These are phyloP conservation scores for Coemansia sp. DNA, from an alignment of 192 early-diverging fungal species.

Conservation along the genomic window DNA sequence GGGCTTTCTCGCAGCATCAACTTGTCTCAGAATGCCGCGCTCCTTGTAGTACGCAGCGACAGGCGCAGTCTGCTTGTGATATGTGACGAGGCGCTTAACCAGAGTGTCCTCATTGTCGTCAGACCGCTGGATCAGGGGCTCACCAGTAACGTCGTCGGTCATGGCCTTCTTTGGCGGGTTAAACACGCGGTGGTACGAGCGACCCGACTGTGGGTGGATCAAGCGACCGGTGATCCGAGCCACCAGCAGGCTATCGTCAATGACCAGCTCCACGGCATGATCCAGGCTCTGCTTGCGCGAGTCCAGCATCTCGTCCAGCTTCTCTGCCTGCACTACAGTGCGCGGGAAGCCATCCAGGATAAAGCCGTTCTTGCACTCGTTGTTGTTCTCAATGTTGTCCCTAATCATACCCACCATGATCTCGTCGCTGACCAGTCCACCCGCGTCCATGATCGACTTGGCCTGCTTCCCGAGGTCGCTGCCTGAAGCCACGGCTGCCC, in stretches of 20 bases:
- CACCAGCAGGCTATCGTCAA: conserved; percentile 93
- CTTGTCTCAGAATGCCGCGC: conserved; percentile 88
- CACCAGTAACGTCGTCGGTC: conserved; percentile 96
- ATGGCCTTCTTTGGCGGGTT: conserved; percentile 90
- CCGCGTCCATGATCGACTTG: conserved; percentile 99
- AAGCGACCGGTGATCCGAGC: conserved; percentile 96
- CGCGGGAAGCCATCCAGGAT: conserved; percentile 99
- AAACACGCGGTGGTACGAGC: conserved; percentile 97
- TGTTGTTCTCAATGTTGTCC: conserved; percentile 94
- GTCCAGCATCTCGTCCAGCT: conserved; percentile 95
- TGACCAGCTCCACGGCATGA: conserved; percentile 89
- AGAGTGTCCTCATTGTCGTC: conserved; percentile 97
- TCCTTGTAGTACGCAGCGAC: conserved; percentile 92
- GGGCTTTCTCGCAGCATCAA: conserved; percentile 93
- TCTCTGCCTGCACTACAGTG: conserved; percentile 97
- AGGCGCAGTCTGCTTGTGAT: conserved; percentile 82
- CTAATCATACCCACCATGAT: conserved; percentile 98
- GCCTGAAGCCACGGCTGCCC: conserved; percentile 92
- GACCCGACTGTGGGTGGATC: conserved; percentile 92
- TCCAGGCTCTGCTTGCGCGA: conserved; percentile 80
- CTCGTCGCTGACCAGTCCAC: conserved; percentile 96
- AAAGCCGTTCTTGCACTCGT: conserved; percentile 97
- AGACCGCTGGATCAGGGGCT: conserved; percentile 95
- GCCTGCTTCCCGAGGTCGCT: conserved; percentile 93
- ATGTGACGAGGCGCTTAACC: conserved; percentile 86